These are phyloP conservation scores for Diplodia scrobiculata DNA, from an alignment of 2,329 filamentous ascomycete species.

Conservation along the genomic window DNA sequence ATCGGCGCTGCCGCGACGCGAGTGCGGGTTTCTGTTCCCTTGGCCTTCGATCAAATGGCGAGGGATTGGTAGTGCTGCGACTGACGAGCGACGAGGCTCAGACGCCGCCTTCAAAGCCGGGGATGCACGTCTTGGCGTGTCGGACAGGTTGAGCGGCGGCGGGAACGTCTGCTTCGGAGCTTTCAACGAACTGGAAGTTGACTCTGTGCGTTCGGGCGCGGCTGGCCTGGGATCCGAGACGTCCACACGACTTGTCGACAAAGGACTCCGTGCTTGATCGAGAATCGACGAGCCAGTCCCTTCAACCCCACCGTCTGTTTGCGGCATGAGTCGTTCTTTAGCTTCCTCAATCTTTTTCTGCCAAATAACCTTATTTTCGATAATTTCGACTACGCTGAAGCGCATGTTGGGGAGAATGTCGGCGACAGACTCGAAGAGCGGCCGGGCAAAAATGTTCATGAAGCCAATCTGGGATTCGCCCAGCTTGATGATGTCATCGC, in stretches of 20 bases:
- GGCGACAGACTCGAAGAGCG: slow-evolving; percentile 83
- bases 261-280: slow-evolving; percentile 42
- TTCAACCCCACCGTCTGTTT: slow-evolving; percentile 31
- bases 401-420: slow-evolving; percentile 82
- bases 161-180: slow-evolving; percentile 11
- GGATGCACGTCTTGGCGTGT: slow-evolving; percentile 40
- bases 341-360: slow-evolving; percentile 67
- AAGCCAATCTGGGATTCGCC: slow-evolving; percentile 90
- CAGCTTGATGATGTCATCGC: slow-evolving; percentile 79
- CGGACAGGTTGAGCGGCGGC: slow-evolving; percentile 26
- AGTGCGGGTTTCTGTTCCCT: slow-evolving; percentile 38
- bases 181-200: slow-evolving; percentile 21
- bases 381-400: slow-evolving; percentile 81
- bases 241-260: slow-evolving; percentile 36
- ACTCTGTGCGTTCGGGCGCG: slow-evolving; percentile 5
- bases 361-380: slow-evolving; percentile 75
- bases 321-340: slow-evolving; percentile 46
- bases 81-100: slow-evolving; percentile 41
- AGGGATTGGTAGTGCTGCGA: slow-evolving; percentile 34
- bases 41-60: slow-evolving; percentile 36
- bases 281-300: slow-evolving; percentile 30
- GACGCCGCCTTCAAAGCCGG: slow-evolving; percentile 31
- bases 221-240: slow-evolving; percentile 13
- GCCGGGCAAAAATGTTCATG: slow-evolving; percentile 93
- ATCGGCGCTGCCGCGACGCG: slow-evolving; percentile 44